Base-by-base conservation (phyloP, 139 green algal species). In the Chara braunii region DNA sequence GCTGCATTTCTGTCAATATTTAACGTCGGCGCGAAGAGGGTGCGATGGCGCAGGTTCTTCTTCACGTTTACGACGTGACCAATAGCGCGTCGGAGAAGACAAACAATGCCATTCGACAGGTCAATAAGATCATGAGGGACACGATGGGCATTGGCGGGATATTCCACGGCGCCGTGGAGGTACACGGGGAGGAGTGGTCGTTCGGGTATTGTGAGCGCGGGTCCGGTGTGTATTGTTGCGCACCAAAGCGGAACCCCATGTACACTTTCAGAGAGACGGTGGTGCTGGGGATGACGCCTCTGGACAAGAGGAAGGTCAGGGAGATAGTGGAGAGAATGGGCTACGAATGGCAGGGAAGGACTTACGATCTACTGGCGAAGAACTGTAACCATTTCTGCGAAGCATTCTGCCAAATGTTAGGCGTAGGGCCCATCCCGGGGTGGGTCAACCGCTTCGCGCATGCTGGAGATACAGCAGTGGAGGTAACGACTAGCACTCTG, bases 371-470 rank as follows among this genome's bases (percentile, higher is more conserved):
- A 35, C 70, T 90, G 34, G 43, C 35, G 5, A 77, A 62, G 18
- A 91, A 91, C 64, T 91, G 85, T 70, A 89, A 85, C 68, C 81
- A 89, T 68, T 91, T 91, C 42, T 90, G 83, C 34, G 81, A 87
- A 32, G 74, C 74, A 29, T 75, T 90, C n/a, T 77, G 62, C 33
- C n/a, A 43, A 3, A 37, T 37, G 43, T 68, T 91, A 24, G 78
- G 71, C 0, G 68, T 72, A 12, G 63, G 35, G 5, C 52, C 24
- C 2, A 61, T 62, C 23, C 72, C 77, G 29, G 29, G 68, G 42
- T 88, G 83, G 83, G 61, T 88, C 3, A 87, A 89, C 34, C 60
- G 79, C 24, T 79, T 86, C 42, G 83, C 83, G 2, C 50, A 57
- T 14, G 55, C 67, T 6, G 80, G 76, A 3, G 77, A 82, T 7